These are phyloP conservation scores for Hyphopichia homilentoma DNA, from an alignment of 805 yeast genomes.

Conservation along the genomic window DNA sequence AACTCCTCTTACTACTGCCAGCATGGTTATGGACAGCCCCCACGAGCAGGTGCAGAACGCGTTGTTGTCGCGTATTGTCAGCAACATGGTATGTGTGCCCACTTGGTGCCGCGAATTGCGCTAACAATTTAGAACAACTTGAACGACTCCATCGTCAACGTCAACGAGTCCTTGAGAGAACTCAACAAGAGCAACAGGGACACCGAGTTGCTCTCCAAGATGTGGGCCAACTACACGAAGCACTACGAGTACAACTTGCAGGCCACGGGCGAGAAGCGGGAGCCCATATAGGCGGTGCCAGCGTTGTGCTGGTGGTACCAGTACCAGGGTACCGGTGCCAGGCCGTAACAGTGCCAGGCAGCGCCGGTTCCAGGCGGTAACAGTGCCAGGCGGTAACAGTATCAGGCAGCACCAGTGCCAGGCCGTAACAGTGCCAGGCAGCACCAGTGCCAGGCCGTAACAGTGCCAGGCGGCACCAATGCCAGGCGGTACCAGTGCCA, in stretches of 20 bases:
- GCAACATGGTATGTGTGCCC: conserved; percentile 71
- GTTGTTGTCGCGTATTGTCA: conserved; percentile 68
- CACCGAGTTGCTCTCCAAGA: conserved; percentile 65
- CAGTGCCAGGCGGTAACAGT: no score
- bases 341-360: no score
- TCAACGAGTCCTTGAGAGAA: conserved; percentile 59
- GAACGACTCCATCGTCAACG: conserved; percentile 63
- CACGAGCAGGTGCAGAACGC: conserved; percentile 80
- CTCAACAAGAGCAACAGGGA: conserved; percentile 66
- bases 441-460: no score
- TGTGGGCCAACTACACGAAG: conserved; percentile 75
- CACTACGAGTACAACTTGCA: conserved; percentile 68
- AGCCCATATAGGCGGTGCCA: conserved; percentile 47
- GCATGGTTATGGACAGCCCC: conserved; percentile 67
- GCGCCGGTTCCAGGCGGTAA: no score
- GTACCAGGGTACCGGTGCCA: no score
- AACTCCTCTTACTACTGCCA: no score
- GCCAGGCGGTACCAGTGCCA: no score
- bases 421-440: no score
- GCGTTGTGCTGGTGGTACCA: not conserved
- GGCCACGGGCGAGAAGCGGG: conserved; percentile 59
- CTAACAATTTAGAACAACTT: conserved; percentile 52
- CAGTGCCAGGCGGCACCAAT: no score
- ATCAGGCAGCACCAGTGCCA: no score
- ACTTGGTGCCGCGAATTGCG: no score